Conservation (phyloP, 441 rosid genomes). For the Metrosideros polymorpha region DNA sequence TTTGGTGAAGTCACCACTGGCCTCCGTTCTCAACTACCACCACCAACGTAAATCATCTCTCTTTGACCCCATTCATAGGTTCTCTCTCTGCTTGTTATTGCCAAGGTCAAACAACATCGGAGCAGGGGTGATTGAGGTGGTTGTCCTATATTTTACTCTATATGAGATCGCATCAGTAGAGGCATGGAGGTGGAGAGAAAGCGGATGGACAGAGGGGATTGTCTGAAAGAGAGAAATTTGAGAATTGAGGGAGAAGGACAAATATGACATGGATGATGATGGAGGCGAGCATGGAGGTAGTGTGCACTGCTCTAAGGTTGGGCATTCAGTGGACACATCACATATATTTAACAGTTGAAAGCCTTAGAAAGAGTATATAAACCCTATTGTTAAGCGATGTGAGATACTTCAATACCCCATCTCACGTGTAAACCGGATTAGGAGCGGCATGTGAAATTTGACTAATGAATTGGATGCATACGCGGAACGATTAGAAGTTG, state of each 20-base stretch:
- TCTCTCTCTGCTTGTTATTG: no score
- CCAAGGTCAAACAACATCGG: no score
- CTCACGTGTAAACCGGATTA: no score
- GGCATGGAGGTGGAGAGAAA: not conserved
- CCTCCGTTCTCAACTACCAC: not conserved
- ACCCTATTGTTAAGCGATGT: rapidly evolving
- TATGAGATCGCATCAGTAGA: no score
- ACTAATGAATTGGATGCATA: no score
- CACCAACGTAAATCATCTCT: not conserved
- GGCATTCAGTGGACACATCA: not conserved
- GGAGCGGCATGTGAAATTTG: no score
- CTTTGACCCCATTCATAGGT: not conserved
- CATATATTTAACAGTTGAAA: not conserved
- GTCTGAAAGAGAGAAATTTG: not conserved
- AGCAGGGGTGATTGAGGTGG: no score
- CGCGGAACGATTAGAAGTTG: no score
- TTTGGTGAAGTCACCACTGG: not conserved
- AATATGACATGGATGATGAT: not conserved
- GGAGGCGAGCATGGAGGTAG: not conserved
- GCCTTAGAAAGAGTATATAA: no score
- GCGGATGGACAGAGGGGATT: not conserved
- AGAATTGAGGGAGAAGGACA: not conserved
- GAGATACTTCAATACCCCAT: no score
- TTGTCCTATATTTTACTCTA: no score
- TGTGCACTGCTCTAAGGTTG: not conserved